Conservation (phyloP, 352 stramenopile species). For the Phytophthora idaei region DNA sequence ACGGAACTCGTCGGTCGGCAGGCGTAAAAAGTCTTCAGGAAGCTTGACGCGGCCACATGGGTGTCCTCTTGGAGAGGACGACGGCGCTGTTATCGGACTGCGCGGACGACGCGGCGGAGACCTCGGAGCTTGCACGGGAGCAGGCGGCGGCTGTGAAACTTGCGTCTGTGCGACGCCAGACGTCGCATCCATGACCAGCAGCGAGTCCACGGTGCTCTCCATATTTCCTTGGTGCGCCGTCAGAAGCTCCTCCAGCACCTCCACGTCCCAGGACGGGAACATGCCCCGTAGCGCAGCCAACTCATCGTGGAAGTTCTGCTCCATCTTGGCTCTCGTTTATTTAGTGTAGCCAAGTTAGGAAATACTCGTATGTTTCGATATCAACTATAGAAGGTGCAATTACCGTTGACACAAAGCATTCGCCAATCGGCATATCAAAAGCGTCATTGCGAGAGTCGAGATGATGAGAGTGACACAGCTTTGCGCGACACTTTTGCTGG, state of each 20-base stretch:
- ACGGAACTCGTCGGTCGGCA: constrained; percentile 42
- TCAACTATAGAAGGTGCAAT: constrained; percentile 6
- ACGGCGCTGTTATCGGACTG: constrained; percentile 16
- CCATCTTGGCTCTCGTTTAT: constrained; percentile 43
- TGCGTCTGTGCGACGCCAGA: constrained; percentile 1
- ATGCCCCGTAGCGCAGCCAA: constrained; percentile 70
- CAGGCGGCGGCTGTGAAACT: constrained; percentile 10
- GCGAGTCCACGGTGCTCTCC: constrained; percentile 76
- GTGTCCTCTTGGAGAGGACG: constrained; percentile 21
- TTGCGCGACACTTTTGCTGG: constrained; percentile 29
- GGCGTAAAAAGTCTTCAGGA: constrained; percentile 73
- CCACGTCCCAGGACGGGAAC: constrained; percentile 77
- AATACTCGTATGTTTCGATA: constrained; percentile 15
- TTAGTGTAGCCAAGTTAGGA: constrained; percentile 16
- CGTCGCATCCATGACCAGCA: constrained; percentile 70
- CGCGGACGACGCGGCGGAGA: constrained; percentile 15
- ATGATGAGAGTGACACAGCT: constrained; percentile 27
- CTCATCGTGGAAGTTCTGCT: constrained; percentile 61
- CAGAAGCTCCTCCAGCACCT: constrained; percentile 65
- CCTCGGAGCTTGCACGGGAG: constrained; percentile 19
- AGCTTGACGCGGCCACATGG: constrained; percentile 41
- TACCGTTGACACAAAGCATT: no score
- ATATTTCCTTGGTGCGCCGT: constrained; percentile 70
- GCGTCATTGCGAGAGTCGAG: constrained; percentile 10
- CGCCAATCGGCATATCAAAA: constrained; percentile 15